Base-by-base conservation (phyloP, 2,329 filamentous ascomycete species). In the Beauveria pseudobassiana region DNA sequence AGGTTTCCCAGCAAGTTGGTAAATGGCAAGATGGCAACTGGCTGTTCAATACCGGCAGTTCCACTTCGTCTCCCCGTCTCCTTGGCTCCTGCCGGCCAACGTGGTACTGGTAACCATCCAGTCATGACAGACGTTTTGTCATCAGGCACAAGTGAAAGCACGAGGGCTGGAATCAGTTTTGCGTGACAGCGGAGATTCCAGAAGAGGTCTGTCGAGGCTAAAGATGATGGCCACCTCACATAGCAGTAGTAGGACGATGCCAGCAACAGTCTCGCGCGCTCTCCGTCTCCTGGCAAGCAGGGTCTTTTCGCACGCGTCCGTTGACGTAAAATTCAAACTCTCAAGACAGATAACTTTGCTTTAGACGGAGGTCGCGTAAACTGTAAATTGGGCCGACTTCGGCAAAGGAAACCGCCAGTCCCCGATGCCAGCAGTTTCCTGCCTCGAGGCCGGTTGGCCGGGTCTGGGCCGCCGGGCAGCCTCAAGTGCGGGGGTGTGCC, bases 401-500 rank as follows among this genome's bases (percentile, higher is more conserved):
- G 52, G 24, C 48, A 14, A 42, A 22, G 34, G 20, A 3, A 30
- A 40, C 18, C 24, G 24, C 14, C 24, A 5, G 20, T 43, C 30
- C 30, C 28, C 26, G 12, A 38, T 14, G 16, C 18, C 20, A 59
- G 34, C 50, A 22, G 5, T 20, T 26, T 6, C 8, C 24, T 40
- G 20, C 22, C 3, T 46, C 42, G 2, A 22, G n/a, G 7, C 50
- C 49, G 48, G 49, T n/a, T 38, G 24, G 3, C 49, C 49, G 40
- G 49, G 28, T 48, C 46, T 14, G 28, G 24, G 38, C 28, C 20
- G 26, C 57, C 42, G 58, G 40, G 49, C 49, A 50, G 58, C 58
- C 58, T 60, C 58, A 46, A 51, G 40, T 60, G 58, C 58, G 58
- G 58, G 57, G 57, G 10, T 43, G 24, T 59, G 38, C 58, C 24